Evolutionary conservation across 2,329 filamentous ascomycete genomes (phyloP).

Genomic region (Hypoxylon sp.): DNA sequence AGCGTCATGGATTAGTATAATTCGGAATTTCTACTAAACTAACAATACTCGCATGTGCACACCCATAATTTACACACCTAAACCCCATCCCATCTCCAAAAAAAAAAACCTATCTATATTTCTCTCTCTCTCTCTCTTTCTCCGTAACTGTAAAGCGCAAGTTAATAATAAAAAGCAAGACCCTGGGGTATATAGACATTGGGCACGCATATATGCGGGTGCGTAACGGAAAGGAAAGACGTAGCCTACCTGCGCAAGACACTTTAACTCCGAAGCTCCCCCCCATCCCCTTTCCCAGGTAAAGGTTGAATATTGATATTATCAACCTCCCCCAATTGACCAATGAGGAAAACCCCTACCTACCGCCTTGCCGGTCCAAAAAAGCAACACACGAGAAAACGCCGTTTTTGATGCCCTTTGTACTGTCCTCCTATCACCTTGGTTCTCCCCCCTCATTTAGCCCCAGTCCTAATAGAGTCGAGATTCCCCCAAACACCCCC

Average conservation of each 20-base stretch:
- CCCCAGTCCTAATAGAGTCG: neutral
- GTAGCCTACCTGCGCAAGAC: constrained; percentile 26
- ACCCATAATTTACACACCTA: neutral
- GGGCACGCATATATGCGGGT: neutral
- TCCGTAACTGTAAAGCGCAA: constrained; percentile 9
- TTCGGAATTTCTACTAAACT: neutral
- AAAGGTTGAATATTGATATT: neutral
- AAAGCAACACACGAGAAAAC: neutral
- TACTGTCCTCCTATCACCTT: neutral
- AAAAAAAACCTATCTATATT: no score
- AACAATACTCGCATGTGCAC: neutral
- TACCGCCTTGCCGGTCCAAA: neutral
- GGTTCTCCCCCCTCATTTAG: neutral
- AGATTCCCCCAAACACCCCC: neutral
- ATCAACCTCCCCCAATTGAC: neutral
- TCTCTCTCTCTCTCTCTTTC: no score
- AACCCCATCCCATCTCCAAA: neutral
- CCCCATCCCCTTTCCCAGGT: neutral
- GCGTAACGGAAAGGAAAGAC: neutral
- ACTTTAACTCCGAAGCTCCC: constrained; percentile 24
- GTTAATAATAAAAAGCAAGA: constrained; percentile 13
- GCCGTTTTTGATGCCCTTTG: constrained; percentile 3
- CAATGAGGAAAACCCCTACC: neutral
- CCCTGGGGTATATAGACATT: neutral
- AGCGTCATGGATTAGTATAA: neutral